These are phyloP conservation scores for Kluyveromyces marxianus DNA, from an alignment of 1,139 yeast species.

Conservation along the genomic window DNA sequence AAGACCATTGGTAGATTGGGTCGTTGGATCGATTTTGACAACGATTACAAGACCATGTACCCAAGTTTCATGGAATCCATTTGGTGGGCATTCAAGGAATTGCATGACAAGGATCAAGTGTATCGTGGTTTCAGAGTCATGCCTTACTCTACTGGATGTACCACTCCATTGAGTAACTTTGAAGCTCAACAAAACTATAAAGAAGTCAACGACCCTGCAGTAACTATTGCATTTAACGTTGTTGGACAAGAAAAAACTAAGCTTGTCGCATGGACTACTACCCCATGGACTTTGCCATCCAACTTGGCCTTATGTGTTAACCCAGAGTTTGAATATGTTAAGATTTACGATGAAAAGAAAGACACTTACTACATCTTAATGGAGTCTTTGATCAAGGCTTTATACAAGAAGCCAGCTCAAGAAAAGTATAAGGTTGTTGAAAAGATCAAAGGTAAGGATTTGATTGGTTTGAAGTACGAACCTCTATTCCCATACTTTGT, in stretches of 20 bases:
- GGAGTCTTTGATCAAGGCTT: conserved; percentile 69
- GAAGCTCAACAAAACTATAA: conserved; percentile 98
- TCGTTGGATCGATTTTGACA: conserved; percentile 98
- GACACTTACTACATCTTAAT: conserved; percentile 73
- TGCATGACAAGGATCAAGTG: conserved; percentile 77
- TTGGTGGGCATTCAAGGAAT: conserved; percentile 97
- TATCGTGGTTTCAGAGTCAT: conserved; percentile 93
- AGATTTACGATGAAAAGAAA: conserved; percentile 82
- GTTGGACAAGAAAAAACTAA: conserved; percentile 71
- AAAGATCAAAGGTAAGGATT: conserved; percentile 66
- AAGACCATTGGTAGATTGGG: conserved; percentile 87
- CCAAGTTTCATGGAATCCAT: conserved; percentile 96
- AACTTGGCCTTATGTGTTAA: conserved; percentile 87
- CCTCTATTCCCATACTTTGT: conserved; percentile 81
- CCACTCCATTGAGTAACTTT: conserved; percentile 93
- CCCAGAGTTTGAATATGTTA: conserved; percentile 85
- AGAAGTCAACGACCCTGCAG: conserved; percentile 95
- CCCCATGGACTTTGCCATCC: conserved; percentile 99
- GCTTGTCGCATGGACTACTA: conserved; percentile 97
- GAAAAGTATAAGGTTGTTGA: conserved; percentile 83
- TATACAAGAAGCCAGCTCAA: conserved; percentile 89
- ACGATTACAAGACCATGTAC: conserved; percentile 94
- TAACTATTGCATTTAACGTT: conserved; percentile 83
- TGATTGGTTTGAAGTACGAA: conserved; percentile 69
- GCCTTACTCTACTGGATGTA: conserved; percentile 97